A percentile compares a stretch with the other conserved stretches of the same genome.
Evolutionary conservation across 176 grass and related monocot genomes (phyloP).

Genomic region (Bothriochloa decipiens): DNA sequence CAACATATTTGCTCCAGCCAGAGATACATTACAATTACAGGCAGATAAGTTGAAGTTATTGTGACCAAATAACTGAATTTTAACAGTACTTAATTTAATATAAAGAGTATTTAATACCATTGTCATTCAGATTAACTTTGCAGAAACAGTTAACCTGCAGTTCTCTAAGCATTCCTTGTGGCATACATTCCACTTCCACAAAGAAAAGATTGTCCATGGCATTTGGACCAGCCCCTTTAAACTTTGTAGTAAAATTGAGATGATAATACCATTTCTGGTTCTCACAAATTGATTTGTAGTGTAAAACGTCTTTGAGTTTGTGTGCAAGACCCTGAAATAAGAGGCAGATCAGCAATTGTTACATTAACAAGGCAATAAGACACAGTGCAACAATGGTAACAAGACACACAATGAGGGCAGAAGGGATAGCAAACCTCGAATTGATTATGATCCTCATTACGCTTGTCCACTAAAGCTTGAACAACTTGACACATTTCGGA

Average conservation of each 20-base stretch:
- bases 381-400: too few species aligned
- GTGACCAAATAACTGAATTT: too few species aligned
- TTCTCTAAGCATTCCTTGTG: neutral
- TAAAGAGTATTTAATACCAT: constrained; percentile 8
- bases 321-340: constrained; percentile 12
- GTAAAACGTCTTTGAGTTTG: constrained; percentile 41
- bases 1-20: too few species aligned
- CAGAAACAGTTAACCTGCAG: constrained; percentile 11
- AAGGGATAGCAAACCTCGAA: too few species aligned
- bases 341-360: too few species aligned
- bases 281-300: neutral
- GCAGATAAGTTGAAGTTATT: too few species aligned
- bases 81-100: too few species aligned
- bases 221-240: constrained; percentile 21
- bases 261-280: neutral
- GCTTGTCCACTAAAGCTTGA: constrained; percentile 23
- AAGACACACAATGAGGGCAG: too few species aligned
- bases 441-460: constrained; percentile 19
- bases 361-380: too few species aligned
- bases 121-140: neutral
- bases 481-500: neutral
- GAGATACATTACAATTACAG: too few species aligned
- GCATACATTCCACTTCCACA: constrained; percentile 11
- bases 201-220: constrained; percentile 19
- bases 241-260: constrained; percentile 35